These are phyloP conservation scores for Acanthamoeba castellanii DNA, from an alignment of 208 protist species.

Conservation along the genomic window DNA sequence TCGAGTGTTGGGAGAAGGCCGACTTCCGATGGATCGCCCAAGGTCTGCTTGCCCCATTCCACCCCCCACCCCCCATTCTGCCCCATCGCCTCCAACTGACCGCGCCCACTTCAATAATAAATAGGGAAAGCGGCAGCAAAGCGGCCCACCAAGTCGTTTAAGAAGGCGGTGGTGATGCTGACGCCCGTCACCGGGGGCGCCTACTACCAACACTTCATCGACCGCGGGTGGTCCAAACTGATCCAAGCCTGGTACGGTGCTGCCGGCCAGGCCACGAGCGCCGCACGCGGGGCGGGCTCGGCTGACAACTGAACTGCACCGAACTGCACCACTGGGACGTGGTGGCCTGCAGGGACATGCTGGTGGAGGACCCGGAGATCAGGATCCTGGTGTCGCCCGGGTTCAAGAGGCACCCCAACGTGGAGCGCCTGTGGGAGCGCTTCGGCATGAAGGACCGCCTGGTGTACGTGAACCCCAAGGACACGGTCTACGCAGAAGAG, in stretches of 20 bases:
- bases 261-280: no score
- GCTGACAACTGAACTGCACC: background rate
- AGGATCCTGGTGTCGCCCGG: constrained; percentile 24
- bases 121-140: background rate
- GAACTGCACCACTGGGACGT: background rate
- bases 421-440: background rate
- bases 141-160: background rate
- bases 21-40: background rate
- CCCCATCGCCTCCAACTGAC: background rate
- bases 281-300: background rate
- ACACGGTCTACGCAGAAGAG: background rate
- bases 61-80: no score
- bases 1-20: constrained; percentile 31
- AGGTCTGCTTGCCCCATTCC: background rate
- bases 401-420: constrained; percentile 41
- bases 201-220: constrained; percentile 57
- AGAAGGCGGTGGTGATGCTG: constrained; percentile 42
- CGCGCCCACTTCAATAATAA: no score
- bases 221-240: constrained; percentile 53
- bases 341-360: background rate
- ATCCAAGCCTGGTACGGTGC: constrained; percentile 3
- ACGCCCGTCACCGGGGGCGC: constrained; percentile 31
- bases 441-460: constrained; percentile 49
- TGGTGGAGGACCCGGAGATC: constrained; percentile 12
- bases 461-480: background rate